These are phyloP conservation scores for Aureobasidium sp. DNA, from an alignment of 2,329 filamentous ascomycete species.

Conservation along the genomic window DNA sequence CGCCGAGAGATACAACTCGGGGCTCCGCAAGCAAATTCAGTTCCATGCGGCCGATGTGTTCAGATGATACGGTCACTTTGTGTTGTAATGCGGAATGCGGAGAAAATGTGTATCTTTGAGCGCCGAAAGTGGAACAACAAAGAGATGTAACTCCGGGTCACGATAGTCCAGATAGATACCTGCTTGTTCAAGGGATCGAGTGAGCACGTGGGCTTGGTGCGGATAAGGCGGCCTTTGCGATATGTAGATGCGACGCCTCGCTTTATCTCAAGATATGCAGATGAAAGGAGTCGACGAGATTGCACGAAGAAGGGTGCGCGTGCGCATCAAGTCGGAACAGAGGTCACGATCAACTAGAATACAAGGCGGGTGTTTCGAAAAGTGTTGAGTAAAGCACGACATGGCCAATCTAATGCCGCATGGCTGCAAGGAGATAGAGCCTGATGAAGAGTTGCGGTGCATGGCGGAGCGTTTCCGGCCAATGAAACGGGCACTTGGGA, in stretches of 20 bases:
- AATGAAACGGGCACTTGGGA: neutral
- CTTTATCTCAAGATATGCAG: constrained; percentile 6
- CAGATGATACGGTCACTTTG: neutral
- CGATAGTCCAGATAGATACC: neutral
- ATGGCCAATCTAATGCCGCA: neutral
- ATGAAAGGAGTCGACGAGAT: constrained; percentile 1
- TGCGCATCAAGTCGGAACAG: neutral
- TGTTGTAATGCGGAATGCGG: neutral
- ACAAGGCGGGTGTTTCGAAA: neutral
- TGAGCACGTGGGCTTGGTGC: constrained; percentile 3
- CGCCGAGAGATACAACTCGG: neutral
- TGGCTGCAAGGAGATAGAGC: constrained; percentile 1
- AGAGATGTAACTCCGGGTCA: neutral
- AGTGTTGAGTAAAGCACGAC: neutral
- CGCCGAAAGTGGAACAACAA: neutral
- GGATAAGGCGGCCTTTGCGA: neutral
- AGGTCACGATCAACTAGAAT: neutral
- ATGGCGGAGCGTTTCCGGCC: neutral
- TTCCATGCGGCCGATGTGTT: neutral
- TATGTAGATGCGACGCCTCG: neutral
- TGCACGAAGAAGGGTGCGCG: neutral
- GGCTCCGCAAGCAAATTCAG: neutral
- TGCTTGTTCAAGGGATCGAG: neutral
- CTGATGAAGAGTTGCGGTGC: neutral
- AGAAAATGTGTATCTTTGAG: neutral